phyloP scores from a whole-genome alignment of 1,284 basidiomycete species.

The Puccinia coronata region DNA sequence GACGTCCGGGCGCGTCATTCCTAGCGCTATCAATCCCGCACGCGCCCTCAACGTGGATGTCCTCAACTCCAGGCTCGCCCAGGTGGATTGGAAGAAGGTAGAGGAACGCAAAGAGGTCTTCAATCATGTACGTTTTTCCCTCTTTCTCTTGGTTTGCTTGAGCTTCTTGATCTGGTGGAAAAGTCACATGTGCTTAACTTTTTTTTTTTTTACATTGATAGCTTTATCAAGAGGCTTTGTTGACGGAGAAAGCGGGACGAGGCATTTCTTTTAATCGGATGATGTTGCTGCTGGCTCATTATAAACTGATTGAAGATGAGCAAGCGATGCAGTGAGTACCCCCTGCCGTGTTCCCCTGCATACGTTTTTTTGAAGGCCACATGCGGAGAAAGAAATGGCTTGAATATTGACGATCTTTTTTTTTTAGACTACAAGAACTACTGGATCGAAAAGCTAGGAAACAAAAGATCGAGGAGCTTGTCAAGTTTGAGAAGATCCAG shows the following conservation, averaged over 20 bases:
- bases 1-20: neutral
- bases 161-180: neutral
- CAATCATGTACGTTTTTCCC: conserved; percentile 3
- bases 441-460: conserved; percentile 74
- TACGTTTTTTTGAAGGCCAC: neutral
- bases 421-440: conserved; percentile 73
- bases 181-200: neutral
- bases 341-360: neutral
- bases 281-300: conserved; percentile 82
- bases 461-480: conserved; percentile 75
- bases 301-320: conserved; percentile 84
- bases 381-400: too few species aligned
- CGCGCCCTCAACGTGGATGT: conserved; percentile 5
- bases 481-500: conserved; percentile 78
- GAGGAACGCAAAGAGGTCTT: conserved; percentile 3
- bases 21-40: neutral
- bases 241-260: conserved; percentile 66
- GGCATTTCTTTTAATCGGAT: conserved; percentile 91
- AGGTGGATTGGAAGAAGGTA: conserved; percentile 8
- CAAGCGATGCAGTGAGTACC: conserved; percentile 47
- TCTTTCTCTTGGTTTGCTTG: neutral
- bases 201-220: neutral
- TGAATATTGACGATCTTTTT: neutral
- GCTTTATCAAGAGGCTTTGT: conserved; percentile 80
- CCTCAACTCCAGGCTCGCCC: neutral